Base-by-base conservation (phyloP, 176 grass and related monocot genomes). In the Musa acuminata region DNA sequence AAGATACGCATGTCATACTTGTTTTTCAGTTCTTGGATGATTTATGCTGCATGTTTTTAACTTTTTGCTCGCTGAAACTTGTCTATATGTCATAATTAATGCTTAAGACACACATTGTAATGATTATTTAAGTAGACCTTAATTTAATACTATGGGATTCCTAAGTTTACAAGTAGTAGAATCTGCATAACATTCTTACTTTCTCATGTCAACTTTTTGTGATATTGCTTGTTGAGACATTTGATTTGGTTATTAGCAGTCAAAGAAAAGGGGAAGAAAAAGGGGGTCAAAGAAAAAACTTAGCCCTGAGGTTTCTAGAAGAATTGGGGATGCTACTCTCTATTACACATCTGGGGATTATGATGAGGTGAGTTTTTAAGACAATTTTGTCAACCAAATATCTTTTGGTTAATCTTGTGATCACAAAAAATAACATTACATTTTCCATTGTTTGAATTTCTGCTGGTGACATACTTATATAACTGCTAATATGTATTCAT, bases 261-360 rank as follows among this genome's bases (percentile, higher is more conserved):
- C 25, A 66, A 92, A 81, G 67, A 85, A 76, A 75, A 90, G 60
- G 63, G 90, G 94, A 58, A 90, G 94, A 81, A 80, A 60, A 63
- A 93, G 80, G 80, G 94, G 90, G 26, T 87, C 84, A 69, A 88
- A 74, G 81, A 97, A 85, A 72, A 88, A 87, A 49, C 64, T 82
- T 66, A 85, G 17, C 49, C 82, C 87, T 23, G 87, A 91, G 81
- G 80, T 97, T 22, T 87, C 77, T 79, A 85, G 83, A 79, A 93
- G 88, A 74, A 72, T 97, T 69, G 90, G 83, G 24, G 87, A 93
- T 71, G 94, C 90, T 43, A 89, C 90, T n/a, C 77, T 97, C 71
- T 78, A 88, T 62, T 93, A 80, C 74, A 84, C 85, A 58, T 85
- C 91, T 51, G 84, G 75, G 75, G 80, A 83, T 43, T 97, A 93